Evolutionary conservation across 2,329 filamentous ascomycete species (phyloP), one percentile per base, ranked within the genome.

Genomic region (Alternaria metachromatica): DNA sequence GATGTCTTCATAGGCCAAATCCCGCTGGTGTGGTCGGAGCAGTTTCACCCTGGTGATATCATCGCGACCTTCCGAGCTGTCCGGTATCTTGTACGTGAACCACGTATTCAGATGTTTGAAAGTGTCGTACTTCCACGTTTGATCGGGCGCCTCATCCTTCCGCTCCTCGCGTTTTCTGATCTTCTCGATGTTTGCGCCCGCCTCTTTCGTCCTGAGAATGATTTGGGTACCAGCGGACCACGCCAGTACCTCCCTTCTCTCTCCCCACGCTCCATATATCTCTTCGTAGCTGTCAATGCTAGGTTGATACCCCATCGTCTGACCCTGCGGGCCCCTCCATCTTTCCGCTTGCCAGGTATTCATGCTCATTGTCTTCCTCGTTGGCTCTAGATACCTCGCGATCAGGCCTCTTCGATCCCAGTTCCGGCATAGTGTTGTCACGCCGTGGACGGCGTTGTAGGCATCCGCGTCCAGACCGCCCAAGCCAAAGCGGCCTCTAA

Each of bases 151-250:
- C 21, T 60, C 50, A 2, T 60, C 61, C 3, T 43, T 15, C 3
- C 44, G 20, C 4, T 67, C 58, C 18, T 60, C 60, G 6, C 69
- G 70, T 55, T 76, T 64, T 60, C 76, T 77, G 51, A 65, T 63
- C 58, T 55, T 70, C 57, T 60, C 61, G 3, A 65, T 59, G 12
- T 67, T 69, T 4, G 64, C 58, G 2, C 81, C 83, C 23, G 81
- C 81, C 58, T 84, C 79, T 68, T 83, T 85, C 11, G 83, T 79
- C 20, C 85, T 80, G 60, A 88, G 65, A 5, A 86, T 77, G 10
- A 90, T 72, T 61, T 87, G 83, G 3, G 88, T 85, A 1, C 86
- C 88, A 12, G 88, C 88, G 56, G 87, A 87, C 84, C 87, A 89
- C 3, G 84, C 86, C 8, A 90, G 74, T 0, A 87, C 83, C 71